Evolutionary conservation across 208 protist genomes (phyloP).

Genomic region (Crithidia brevicula): DNA sequence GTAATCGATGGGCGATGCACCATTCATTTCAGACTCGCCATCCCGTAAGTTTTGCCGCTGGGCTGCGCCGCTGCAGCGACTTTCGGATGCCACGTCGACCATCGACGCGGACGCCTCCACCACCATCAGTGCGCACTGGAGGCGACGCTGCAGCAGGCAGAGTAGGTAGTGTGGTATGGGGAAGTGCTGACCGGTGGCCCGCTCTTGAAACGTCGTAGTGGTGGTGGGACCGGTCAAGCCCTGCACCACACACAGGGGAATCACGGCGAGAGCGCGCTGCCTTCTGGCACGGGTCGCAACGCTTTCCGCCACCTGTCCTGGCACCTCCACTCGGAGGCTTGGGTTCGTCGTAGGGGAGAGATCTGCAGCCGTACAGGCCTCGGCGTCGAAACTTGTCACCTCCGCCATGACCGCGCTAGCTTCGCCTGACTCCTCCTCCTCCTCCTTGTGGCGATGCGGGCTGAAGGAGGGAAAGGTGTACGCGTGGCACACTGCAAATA

Average conservation of each 20-base stretch:
- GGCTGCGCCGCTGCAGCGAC: not conserved
- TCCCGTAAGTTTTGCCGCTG: not conserved
- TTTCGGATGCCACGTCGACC: not conserved
- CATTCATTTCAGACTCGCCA: no score
- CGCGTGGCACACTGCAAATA: conserved; percentile 36
- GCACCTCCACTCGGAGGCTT: no score
- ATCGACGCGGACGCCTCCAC: conserved; percentile 32
- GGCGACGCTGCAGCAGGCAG: conserved; percentile 58
- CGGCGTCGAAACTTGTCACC: no score
- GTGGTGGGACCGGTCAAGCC: conserved; percentile 41
- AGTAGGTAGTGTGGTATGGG: conserved; percentile 62
- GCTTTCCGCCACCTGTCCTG: no score
- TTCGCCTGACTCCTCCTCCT: no score
- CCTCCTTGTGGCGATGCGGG: no score
- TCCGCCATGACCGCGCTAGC: not conserved
- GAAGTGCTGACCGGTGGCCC: conserved; percentile 42
- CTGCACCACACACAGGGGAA: conserved; percentile 63
- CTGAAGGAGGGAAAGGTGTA: conserved; percentile 28
- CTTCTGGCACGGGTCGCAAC: no score
- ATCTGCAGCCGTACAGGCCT: no score
- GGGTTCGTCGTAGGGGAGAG: no score
- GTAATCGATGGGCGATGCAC: not conserved
- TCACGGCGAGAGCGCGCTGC: not conserved
- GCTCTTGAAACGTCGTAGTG: conserved; percentile 62
- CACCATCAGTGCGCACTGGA: conserved; percentile 64